Conservation (phyloP, 345 rosid genomes). For the Bretschneidera sinensis region DNA sequence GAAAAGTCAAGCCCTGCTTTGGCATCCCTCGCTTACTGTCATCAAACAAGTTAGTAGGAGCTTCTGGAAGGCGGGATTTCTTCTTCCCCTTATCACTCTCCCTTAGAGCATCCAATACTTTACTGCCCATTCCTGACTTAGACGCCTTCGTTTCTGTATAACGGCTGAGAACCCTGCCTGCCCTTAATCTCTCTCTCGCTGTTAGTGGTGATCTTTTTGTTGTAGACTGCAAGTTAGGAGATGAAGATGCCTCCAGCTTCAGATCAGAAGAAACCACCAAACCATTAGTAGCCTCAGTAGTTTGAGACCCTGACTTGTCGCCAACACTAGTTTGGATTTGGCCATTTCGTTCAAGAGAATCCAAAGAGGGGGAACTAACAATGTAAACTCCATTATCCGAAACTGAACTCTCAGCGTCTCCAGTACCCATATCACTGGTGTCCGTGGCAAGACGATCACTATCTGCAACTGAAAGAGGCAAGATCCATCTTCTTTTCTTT, state of each 20-base stretch:
- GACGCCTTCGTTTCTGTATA: conserved; percentile 47
- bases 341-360: conserved; percentile 14
- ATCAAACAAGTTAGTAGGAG: conserved; percentile 80
- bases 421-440: conserved; percentile 21
- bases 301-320: conserved; percentile 12
- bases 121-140: conserved; percentile 68
- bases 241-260: conserved; percentile 10
- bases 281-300: conserved; percentile 34
- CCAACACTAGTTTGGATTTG: conserved; percentile 13
- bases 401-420: conserved; percentile 16
- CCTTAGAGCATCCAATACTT: conserved; percentile 62
- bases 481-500: conserved; percentile 25
- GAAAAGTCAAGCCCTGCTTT: conserved; percentile 62
- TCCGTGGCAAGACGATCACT: conserved; percentile 31
- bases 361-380: conserved; percentile 15
- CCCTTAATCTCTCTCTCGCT: conserved; percentile 79
- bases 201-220: conserved; percentile 56
- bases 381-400: conserved; percentile 18
- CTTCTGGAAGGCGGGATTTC: conserved; percentile 76
- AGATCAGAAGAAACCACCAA: conserved; percentile 25
- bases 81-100: conserved; percentile 71
- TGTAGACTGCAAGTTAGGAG: conserved; percentile 10
- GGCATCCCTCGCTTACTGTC: conserved; percentile 90
- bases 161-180: conserved; percentile 74
- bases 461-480: conserved; percentile 36